A percentile compares a stretch with the other conserved stretches of the same genome.
phyloP scores from a whole-genome alignment of 2,329 filamentous ascomycete genomes.

The Emergomyces africanus region DNA sequence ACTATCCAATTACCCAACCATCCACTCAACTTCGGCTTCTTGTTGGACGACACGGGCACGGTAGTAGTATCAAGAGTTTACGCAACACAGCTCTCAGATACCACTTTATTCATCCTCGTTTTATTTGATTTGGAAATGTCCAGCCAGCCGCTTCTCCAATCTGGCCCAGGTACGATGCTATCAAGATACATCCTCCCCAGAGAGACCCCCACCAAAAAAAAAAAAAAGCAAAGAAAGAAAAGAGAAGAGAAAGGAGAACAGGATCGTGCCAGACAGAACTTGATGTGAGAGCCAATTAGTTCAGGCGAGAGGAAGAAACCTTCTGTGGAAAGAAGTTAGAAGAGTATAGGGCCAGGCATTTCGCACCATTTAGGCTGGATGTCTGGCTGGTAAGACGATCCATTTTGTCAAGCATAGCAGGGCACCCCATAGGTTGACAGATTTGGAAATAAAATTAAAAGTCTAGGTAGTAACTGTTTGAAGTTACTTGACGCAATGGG shows the following conservation, averaged over 20 bases:
- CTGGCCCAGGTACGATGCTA: slow-evolving; percentile 59
- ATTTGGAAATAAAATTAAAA: not conserved
- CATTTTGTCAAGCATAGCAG: not conserved
- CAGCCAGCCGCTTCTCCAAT: slow-evolving; percentile 89
- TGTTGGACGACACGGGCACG: not conserved
- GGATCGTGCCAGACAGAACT: not conserved
- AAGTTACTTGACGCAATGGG: not conserved
- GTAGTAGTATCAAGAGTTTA: not conserved
- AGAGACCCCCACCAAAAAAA: not conserved
- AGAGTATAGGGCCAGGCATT: not conserved
- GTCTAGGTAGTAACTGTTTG: not conserved
- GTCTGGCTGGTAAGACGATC: not conserved
- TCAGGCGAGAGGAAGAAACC: not conserved
- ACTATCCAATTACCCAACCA: not conserved
- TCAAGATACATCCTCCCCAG: slow-evolving; percentile 1
- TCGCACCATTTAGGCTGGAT: not conserved
- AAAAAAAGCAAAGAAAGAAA: too few species aligned
- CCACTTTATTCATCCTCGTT: not conserved
- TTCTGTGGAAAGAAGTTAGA: not conserved
- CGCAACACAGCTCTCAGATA: not conserved
- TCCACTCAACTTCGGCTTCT: not conserved
- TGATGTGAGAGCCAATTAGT: not conserved
- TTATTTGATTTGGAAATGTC: slow-evolving; percentile 57
- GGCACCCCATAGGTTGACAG: not conserved
- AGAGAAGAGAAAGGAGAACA: not conserved